Evolutionary conservation across 805 yeast species (phyloP), one percentile per base, ranked within the genome.

Genomic region (Saccharomycopsis babjevae): DNA sequence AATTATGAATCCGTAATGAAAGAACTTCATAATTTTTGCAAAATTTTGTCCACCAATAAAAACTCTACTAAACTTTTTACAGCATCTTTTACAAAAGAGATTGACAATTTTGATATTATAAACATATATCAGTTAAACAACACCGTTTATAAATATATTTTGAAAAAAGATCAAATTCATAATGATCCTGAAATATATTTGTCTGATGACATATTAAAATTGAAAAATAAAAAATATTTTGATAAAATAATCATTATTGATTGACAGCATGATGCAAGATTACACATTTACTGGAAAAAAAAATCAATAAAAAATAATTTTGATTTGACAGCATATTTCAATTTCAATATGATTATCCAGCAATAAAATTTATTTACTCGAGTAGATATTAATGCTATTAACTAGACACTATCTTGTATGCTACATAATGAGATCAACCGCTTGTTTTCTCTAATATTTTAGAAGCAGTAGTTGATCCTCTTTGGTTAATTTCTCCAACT

Each of bases 381-480:
- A 34, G 32, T 28, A 28, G 11, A 34, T 34, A 34, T 34, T 34
- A 8, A 34, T 7, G 15, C 15, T 5, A 3, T 25, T 30, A 20
- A 3, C 34, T 50, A 25, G 34, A 25, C 13, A 50, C 15, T 2
- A 34, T 34, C 15, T 34, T 34, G 38, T 8, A 34, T 10, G 38
- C 10, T 4, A 8, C n/a, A n/a, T 10, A 34, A 34, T 7, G 15
- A 13, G 10, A 34, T 34, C 15, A 34, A 34, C 5, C 22, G 16
- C 52, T 13, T 2, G 52, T 46, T n/a, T 36, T 36, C 20, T 32
- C 56, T 52, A 52, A 46, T 2, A 16, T 13, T 46, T 60, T 60
- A 18, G 57, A 39, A 15, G 62, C 62, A 20, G 57, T 54, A n/a
- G 61, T 59, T 30, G 58, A 28, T 30, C 30, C 36, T 61, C 63